Evolutionary conservation across 129 eudicot species (phyloP), one percentile per base, ranked within the genome.

Genomic region (Helichrysum umbraculigerum): DNA sequence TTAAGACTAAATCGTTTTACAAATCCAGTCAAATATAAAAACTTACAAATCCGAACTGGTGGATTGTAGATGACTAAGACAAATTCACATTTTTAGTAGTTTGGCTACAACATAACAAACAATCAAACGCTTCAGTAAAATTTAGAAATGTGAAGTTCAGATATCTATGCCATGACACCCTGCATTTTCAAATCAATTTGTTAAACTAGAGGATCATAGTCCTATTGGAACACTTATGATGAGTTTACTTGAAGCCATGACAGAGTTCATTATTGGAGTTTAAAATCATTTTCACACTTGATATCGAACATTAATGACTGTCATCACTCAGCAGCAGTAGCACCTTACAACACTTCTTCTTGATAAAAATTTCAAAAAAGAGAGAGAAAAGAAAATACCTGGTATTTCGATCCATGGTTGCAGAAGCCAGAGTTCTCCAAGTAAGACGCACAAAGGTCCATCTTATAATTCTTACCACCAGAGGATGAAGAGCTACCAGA

Each of bases 371-470:
- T 44, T 69, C 22, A 50, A 17, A 22, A 74, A 32, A 79, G 33
- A 69, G 76, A 72, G 22, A 30, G 78, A 42, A 57, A 65, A 59
- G 4, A 67, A 65, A 67, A 47, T 11, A 82, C 86, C 82, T 82
- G 82, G 78, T 79, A 77, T 77, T 77, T 82, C 33, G 75, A 11
- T 71, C 81, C 81, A 71, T 81, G 50, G 56, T 70, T 56, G 54
- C 85, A 70, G 70, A 47, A 76, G 21, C 69, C 85, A 76, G 78
- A 64, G 19, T 81, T 76, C 77, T 81, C 81, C 54, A 51, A 29
- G 76, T 80, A 80, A 67, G 82, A 72, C 35, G 69, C 47, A 77
- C 79, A 82, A 59, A 77, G 72, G 5, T 77, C 86, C 82, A 37
- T 44, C 72, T 77, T 82, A 50, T 37, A 57, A 68, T 39, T 63